A percentile compares a stretch with the other conserved stretches of the same genome.
Conservation (phyloP, 179 eudicot genomes). For the Beta macrorhiza region DNA sequence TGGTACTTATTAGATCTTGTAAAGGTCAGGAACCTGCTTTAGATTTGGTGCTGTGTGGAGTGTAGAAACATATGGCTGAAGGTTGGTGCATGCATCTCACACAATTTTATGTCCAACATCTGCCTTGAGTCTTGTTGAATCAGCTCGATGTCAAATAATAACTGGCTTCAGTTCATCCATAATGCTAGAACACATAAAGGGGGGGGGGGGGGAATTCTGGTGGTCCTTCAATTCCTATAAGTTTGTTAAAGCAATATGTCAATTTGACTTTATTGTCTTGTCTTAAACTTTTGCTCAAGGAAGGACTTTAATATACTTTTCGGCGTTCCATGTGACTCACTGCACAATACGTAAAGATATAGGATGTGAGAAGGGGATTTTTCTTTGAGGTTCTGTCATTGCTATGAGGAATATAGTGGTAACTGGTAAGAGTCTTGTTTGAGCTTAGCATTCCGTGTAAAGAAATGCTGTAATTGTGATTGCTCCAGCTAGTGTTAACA, state of each 20-base stretch:
- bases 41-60: not conserved
- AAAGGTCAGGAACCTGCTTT: not conserved
- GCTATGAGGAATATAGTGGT: not conserved
- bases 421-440: not conserved
- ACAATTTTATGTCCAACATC: not conserved
- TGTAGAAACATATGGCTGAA: not conserved
- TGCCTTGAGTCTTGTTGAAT: not conserved
- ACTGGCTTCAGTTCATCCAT: not conserved
- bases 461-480: not conserved
- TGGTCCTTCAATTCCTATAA: not conserved
- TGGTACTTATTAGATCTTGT: not conserved
- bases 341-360: not conserved
- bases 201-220: not conserved
- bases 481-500: not conserved
- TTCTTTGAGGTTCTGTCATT: not conserved
- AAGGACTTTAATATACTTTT: not conserved
- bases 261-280: not conserved
- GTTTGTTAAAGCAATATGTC: not conserved
- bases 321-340: not conserved
- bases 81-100: not conserved
- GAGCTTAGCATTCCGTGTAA: not conserved
- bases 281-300: too few relatives aligned
- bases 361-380: not conserved
- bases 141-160: not conserved
- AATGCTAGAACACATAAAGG: not conserved